Percentiles rank a stretch among this genome's conserved stretches.
These are phyloP conservation scores for Ophiosphaerella korrae DNA, from an alignment of 2,329 filamentous ascomycete species.

Conservation along the genomic window DNA sequence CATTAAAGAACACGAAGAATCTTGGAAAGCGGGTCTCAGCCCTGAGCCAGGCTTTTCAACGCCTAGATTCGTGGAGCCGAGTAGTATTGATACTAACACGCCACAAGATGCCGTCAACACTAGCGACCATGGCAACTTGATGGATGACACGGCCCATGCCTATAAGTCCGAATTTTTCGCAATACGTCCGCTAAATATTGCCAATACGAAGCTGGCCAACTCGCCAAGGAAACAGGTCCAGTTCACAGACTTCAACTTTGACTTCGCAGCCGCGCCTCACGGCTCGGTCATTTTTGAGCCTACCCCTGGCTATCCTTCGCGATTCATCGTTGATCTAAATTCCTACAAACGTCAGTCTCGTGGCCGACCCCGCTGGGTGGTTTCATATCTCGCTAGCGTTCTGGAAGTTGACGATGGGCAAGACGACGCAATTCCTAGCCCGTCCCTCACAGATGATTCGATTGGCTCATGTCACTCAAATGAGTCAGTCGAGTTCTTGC, in stretches of 20 bases:
- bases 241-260: background rate
- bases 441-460: slow-evolving; percentile 1
- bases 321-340: too few relatives aligned
- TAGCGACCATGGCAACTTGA: too few relatives aligned
- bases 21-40: too few relatives aligned
- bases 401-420: background rate
- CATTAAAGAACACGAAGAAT: too few relatives aligned
- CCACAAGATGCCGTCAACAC: slow-evolving; percentile 6
- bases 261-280: background rate
- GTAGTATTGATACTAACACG: slow-evolving; percentile 7
- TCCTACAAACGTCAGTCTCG: too few relatives aligned
- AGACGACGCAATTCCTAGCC: background rate
- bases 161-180: too few relatives aligned
- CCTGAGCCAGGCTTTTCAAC: slow-evolving; percentile 4
- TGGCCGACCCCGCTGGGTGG: too few relatives aligned
- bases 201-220: background rate
- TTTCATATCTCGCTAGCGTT: slow-evolving; percentile 1
- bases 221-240: background rate
- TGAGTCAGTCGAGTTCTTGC: slow-evolving; percentile 1
- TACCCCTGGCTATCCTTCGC: too few relatives aligned
- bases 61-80: background rate
- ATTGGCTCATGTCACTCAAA: background rate
- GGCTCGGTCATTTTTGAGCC: too few relatives aligned
- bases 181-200: background rate
- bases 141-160: too few relatives aligned